Conservation (phyloP, 1,139 yeast species). For the Pneumocystis jirovecii region DNA sequence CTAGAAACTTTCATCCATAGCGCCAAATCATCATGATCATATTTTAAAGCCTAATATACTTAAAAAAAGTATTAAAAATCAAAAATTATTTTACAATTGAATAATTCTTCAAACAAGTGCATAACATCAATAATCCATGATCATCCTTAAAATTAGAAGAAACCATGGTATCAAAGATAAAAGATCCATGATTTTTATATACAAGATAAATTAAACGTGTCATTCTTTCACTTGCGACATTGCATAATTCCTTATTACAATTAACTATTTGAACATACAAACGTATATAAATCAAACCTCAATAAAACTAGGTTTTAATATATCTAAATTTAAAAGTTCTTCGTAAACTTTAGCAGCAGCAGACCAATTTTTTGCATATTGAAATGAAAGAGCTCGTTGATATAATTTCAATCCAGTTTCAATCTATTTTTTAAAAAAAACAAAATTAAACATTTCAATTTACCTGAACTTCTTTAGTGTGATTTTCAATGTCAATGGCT, state of each 20-base stretch:
- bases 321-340: constrained; percentile 51
- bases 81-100: constrained; percentile 14
- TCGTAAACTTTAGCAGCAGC: constrained; percentile 45
- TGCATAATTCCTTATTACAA: constrained; percentile 18
- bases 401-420: constrained; percentile 74
- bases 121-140: constrained; percentile 11
- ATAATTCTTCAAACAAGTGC: constrained; percentile 18
- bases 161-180: constrained; percentile 34
- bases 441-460: constrained; percentile 10
- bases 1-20: constrained; percentile 16
- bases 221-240: constrained; percentile 46
- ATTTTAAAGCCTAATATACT: constrained; percentile 19
- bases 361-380: constrained; percentile 35
- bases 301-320: constrained; percentile 29
- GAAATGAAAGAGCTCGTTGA: constrained; percentile 51
- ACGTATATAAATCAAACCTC: constrained; percentile 12
- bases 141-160: background rate
- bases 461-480: constrained; percentile 62
- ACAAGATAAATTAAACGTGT: constrained; percentile 62
- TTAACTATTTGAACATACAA: background rate
- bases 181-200: constrained; percentile 66
- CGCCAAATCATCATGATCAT: constrained; percentile 22
- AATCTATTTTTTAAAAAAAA: constrained; percentile 29
- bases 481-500: constrained; percentile 62
- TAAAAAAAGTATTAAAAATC: background rate